phyloP scores from a whole-genome alignment of 2,329 filamentous ascomycete genomes.

The Zalaria obscura region DNA sequence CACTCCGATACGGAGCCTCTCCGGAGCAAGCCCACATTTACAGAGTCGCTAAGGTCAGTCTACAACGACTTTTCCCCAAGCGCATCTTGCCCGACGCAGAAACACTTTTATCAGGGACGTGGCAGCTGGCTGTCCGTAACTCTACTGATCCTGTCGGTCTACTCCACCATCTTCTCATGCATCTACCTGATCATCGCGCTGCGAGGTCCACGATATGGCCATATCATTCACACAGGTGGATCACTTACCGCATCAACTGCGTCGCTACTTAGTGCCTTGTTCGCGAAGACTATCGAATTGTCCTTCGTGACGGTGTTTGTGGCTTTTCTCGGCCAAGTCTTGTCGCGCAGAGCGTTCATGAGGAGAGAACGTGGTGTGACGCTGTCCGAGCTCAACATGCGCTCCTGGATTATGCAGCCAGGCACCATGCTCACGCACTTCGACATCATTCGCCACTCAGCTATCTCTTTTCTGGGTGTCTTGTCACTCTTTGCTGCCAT shows the following conservation, averaged over 20 bases:
- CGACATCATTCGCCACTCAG: conserved; percentile 50
- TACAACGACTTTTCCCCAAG: conserved; percentile 16
- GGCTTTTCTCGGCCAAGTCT: conserved; percentile 57
- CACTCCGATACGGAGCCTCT: conserved; percentile 1
- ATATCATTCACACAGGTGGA: conserved; percentile 38
- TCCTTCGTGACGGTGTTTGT: conserved; percentile 68
- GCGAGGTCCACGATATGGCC: conserved; percentile 47
- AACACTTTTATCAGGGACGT: conserved; percentile 23
- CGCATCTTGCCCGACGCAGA: conserved; percentile 21
- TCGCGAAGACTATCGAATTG: conserved; percentile 66
- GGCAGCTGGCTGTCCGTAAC: conserved; percentile 31
- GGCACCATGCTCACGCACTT: conserved; percentile 59
- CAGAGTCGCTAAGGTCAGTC: conserved; percentile 1
- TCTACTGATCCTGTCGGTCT: conserved; percentile 28
- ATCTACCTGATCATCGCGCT: conserved; percentile 53
- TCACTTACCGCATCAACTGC: conserved; percentile 48
- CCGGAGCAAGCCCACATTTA: conserved; percentile 1
- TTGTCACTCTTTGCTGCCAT: conserved; percentile 52
- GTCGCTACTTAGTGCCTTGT: conserved; percentile 49
- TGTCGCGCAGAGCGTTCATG: conserved; percentile 54
- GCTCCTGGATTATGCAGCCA: conserved; percentile 45
- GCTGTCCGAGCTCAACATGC: conserved; percentile 65
- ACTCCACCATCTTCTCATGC: conserved; percentile 49
- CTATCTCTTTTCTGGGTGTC: conserved; percentile 46
- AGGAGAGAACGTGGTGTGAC: conserved; percentile 45